Evolutionary conservation across 2,329 filamentous ascomycete species (phyloP), one percentile per base, ranked within the genome.

Genomic region (Trichophyton verrucosum): DNA sequence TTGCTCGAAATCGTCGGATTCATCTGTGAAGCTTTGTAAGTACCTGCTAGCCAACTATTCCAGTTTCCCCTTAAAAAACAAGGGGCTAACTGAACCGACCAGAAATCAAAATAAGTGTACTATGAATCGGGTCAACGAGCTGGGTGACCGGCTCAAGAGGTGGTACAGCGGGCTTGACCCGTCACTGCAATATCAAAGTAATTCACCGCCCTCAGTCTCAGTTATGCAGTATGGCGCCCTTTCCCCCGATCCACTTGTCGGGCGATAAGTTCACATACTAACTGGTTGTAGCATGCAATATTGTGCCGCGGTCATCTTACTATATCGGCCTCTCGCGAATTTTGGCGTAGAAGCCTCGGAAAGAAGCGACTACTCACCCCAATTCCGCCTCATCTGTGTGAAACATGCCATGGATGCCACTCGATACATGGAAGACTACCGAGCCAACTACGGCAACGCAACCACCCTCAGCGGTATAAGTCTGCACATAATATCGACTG

Each of bases 21-120:
- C n/a, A 62, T 65, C n/a, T 64, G 62, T 46, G 64, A 65, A 33
- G 44, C 38, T 22, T 53, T 65, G 59, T 64, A 61, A 38, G 61
- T 53, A 15, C 6, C 5, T 3, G 7, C 49, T 30, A 30, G 27
- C 27, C 27, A 30, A 30, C 6, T 27, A 58, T 44, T 11, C 5
- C 11, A 27, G 33, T 38, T 15, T 3, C 1, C 9, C 3, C 8
- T 27, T 20, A 49, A 20, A 2, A 24, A 15, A 33, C 8, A 47
- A 24, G 44, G 20, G 59, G 58, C 60, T 60, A 49, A 46, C 33
- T 7, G 11, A 38, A 56, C 13, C 3, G 7, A 47, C 56, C 22
- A 61, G 60, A 20, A 61, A 61, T 46, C 46, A 30, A 40, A 60
- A 62, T 22, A 46, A 47, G 22, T 56, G 56, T 27, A 47, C 58